phyloP scores from a whole-genome alignment of 306 rosid species.

The Castanea mollissima region DNA sequence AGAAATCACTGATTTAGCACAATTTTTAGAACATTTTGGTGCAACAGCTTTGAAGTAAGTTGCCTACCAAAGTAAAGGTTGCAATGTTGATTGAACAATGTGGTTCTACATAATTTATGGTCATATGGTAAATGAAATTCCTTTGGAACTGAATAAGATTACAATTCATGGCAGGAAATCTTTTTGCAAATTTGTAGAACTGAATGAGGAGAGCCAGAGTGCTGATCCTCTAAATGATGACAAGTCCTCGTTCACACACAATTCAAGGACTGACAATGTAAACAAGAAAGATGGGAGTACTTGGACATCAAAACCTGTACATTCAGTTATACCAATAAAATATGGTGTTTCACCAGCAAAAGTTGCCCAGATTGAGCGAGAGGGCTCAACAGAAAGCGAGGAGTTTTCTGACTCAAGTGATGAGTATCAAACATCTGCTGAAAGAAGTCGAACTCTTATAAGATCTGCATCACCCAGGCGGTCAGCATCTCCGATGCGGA shows the following conservation, averaged over 20 bases:
- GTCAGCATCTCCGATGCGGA: constrained; percentile 97
- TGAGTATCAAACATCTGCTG: constrained; percentile 59
- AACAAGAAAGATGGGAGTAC: constrained; percentile 21
- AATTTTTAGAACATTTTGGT: constrained; percentile 58
- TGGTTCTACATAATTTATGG: background rate
- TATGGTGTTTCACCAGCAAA: constrained; percentile 94
- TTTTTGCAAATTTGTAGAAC: constrained; percentile 51
- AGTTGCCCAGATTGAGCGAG: constrained; percentile 83
- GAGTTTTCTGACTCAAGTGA: constrained; percentile 75
- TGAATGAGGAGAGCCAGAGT: constrained; percentile 36
- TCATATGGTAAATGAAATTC: background rate
- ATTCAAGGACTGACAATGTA: constrained; percentile 31
- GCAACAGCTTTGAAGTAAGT: constrained; percentile 67
- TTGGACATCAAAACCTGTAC: constrained; percentile 42
- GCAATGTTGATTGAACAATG: constrained; percentile 6
- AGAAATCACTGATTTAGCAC: constrained; percentile 35
- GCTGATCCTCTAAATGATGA: constrained; percentile 34
- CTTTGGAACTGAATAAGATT: background rate
- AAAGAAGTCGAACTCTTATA: constrained; percentile 79
- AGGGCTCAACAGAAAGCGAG: constrained; percentile 64
- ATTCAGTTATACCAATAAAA: constrained; percentile 53
- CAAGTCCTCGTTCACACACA: constrained; percentile 24
- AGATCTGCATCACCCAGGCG: constrained; percentile 77
- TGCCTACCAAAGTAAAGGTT: constrained; percentile 12
- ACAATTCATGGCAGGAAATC: constrained; percentile 48